phyloP scores from a whole-genome alignment of 75 land plant genomes.

The Pinus albicaulis region DNA sequence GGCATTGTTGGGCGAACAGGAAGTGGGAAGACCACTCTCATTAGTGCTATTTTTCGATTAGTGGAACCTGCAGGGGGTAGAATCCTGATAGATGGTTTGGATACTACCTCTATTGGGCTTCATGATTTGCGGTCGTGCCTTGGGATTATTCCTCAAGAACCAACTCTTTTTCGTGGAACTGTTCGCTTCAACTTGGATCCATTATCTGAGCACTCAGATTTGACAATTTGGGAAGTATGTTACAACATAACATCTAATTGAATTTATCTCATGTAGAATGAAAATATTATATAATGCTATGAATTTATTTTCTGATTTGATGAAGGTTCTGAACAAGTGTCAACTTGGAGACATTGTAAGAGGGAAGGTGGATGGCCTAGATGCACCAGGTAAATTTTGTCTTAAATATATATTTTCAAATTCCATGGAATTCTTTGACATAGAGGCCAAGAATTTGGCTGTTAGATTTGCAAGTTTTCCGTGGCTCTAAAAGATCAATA shows the following conservation, averaged over 20 bases:
- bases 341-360: slow-evolving; percentile 40
- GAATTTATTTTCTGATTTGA: not conserved
- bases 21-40: slow-evolving; percentile 61
- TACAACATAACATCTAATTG: not conserved
- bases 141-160: slow-evolving; percentile 59
- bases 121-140: slow-evolving; percentile 44
- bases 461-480: not conserved
- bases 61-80: slow-evolving; percentile 53
- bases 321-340: slow-evolving; percentile 39
- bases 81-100: slow-evolving; percentile 44
- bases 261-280: not conserved
- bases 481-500: not conserved
- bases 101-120: slow-evolving; percentile 39
- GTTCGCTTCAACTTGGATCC: slow-evolving; percentile 48
- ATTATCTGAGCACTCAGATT: slow-evolving; percentile 33
- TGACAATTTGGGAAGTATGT: slow-evolving; percentile 41
- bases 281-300: too few relatives aligned
- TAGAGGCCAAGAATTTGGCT: not conserved
- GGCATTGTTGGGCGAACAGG: slow-evolving; percentile 59
- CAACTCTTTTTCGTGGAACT: slow-evolving; percentile 48
- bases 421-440: not conserved
- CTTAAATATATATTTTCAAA: not conserved
- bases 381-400: slow-evolving; percentile 1
- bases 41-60: slow-evolving; percentile 49
- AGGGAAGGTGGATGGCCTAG: slow-evolving; percentile 17